Base-by-base conservation (phyloP, 2,329 filamentous ascomycete genomes). In the Fusarium stilboides region DNA sequence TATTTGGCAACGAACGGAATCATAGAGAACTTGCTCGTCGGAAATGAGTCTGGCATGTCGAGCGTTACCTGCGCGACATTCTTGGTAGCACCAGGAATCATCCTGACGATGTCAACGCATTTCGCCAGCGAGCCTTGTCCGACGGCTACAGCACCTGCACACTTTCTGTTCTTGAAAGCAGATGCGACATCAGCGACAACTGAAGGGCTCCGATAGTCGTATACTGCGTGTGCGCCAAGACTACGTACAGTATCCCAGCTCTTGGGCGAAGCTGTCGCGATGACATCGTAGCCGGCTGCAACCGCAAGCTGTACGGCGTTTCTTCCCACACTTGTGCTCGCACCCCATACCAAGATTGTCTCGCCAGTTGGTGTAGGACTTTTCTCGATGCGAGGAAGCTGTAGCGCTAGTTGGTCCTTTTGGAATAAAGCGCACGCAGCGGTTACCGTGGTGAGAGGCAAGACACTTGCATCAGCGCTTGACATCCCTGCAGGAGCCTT, bases 1-100 rank as follows among this genome's bases (percentile, higher is more conserved):
- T 62, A 62, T 12, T 56, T 62, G 8, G 36, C 57, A 4, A 62
- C 57, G 3, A 62, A 62, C 0, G 57, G 57, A 1, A 62, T 2
- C 60, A 62, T 56, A 1, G 60, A 56, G 5, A 55, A 3, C 1
- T 37, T 62, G 3, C 7, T 43, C 2, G 49, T 56, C 19, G 57
- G 60, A 0, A 26, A n/a, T 3, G 49, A 37, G 0, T 46, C 24
- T 1, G 57, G 60, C 60, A 62, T 62, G 3, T 62, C 49, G 3
- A 62, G 5, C 0, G 31, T 56, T 3, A 62, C 60, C 15, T 62
- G 60, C 5, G 42, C 42, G 2, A 62, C 57, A 0, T 33, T 56
- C 2, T 28, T 62, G 1, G 17, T 15, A 2, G 60, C 57, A 1
- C 9, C 6, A 1, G 49, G 42, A 1, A 43, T 13, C 3, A 4